Evolutionary conservation across 139 green algal species (phyloP), one percentile per base, ranked within the genome.

Genomic region (Picochlorum sp.): DNA sequence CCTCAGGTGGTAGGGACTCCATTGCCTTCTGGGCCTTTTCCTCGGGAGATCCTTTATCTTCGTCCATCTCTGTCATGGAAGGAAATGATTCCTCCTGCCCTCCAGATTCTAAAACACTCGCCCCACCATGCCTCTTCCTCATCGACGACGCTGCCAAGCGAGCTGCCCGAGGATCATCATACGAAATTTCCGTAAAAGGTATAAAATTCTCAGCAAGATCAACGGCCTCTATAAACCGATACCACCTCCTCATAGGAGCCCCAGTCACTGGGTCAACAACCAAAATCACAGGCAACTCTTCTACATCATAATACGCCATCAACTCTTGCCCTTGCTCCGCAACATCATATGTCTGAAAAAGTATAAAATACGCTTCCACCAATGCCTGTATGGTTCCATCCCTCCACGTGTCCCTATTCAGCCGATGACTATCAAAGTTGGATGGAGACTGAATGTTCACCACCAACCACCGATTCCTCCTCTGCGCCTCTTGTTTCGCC

Each of bases 391-490:
- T 68, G 16, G 76, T 66, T 20, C 66, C 58, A 28, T 95, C 63
- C 4, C 63, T 49, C 89, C 89, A 96, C 1, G 83, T 92, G 66
- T 96, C 89, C 3, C 89, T 62, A 71, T 96, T 96, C 1, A 96
- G 70, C 58, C 71, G 67, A 71, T 94, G 80, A 15, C 69, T 80
- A 3, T 81, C 84, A 79, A 96, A 96, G 76, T 95, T 72, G 9
- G 60, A 73, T 26, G 74, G 62, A 34, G 49, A 76, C 72, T 96
- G 89, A 45, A 96, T 44, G 66, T 96, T 96, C 6, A 93, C 55
- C 34, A 86, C 60, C 71, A 82, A 64, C 72, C 83, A 76, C 41
- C 67, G 51, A 30, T 37, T 49, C 54, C 68, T 16, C 49, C 49
- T 28, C 18, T 34, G 15, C 30, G 81, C 51, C 16, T 63, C 20